Evolutionary conservation across 805 yeast genomes (phyloP).

Genomic region (Teunomyces pallodes): DNA sequence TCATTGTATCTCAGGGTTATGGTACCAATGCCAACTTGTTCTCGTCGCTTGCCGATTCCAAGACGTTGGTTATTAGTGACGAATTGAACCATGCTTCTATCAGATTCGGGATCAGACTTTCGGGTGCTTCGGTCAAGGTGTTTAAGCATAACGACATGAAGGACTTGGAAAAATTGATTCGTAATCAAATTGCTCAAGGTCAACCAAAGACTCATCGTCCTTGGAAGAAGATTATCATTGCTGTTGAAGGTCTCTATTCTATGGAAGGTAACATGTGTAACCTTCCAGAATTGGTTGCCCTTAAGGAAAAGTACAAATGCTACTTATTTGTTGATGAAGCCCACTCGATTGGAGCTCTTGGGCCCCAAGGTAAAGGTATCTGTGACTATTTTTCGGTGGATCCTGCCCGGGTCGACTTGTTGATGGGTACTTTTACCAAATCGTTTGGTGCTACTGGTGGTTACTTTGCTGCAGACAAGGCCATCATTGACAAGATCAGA

Average conservation of each 20-base stretch:
- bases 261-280: conserved; percentile 92
- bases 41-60: conserved; percentile 76
- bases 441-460: conserved; percentile 99
- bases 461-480: conserved; percentile 76
- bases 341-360: conserved; percentile 98
- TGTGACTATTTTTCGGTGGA: conserved; percentile 87
- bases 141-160: conserved; percentile 91
- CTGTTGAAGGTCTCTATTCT: conserved; percentile 89
- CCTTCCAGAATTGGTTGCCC: conserved; percentile 68
- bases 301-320: conserved; percentile 82
- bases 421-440: conserved; percentile 98
- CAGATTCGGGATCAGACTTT: conserved; percentile 87
- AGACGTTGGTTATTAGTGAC: conserved; percentile 89
- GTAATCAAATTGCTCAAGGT: conserved; percentile 88
- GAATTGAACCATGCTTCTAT: conserved; percentile 94
- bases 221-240: conserved; percentile 82
- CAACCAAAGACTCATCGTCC: conserved; percentile 96
- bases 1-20: conserved; percentile 90
- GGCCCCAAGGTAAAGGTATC: conserved; percentile 90
- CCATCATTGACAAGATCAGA: conserved; percentile 71
- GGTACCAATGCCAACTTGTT: conserved; percentile 92
- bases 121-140: conserved; percentile 91
- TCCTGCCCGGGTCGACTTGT: conserved; percentile 73
- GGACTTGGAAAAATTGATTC: conserved; percentile 67
- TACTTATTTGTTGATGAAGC: conserved; percentile 95